Evolutionary conservation across 441 rosid genomes (phyloP).

Genomic region (Croton laevigatus): DNA sequence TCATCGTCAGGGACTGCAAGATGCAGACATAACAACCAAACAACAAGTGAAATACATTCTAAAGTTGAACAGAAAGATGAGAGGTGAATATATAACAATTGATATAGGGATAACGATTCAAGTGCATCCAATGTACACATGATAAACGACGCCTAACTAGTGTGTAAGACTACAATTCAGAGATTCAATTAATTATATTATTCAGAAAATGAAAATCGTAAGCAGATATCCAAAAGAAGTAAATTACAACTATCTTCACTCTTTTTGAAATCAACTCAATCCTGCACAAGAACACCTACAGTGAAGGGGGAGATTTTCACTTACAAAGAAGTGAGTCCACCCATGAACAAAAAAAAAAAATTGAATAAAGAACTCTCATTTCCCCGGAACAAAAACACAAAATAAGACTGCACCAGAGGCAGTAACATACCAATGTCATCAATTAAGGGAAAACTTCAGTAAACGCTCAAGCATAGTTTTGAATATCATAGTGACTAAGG

Average conservation of each 20-base stretch:
- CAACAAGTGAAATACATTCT: neutral
- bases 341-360: too few relatives aligned
- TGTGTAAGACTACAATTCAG: neutral
- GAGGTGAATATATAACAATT: neutral
- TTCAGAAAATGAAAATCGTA: neutral
- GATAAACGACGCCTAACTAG: neutral
- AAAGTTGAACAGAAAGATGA: neutral
- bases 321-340: neutral
- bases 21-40: neutral
- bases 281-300: neutral
- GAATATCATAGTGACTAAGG: neutral
- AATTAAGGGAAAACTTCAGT: too few relatives aligned
- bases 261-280: neutral
- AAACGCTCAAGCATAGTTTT: neutral
- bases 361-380: neutral
- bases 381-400: neutral
- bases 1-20: slow-evolving; percentile 46
- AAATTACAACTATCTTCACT: neutral
- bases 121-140: neutral
- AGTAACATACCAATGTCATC: neutral
- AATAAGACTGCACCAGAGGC: neutral
- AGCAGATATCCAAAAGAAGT: neutral
- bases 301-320: neutral
- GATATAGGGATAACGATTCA: neutral
- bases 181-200: neutral